Evolutionary conservation across 108 stramenopile genomes (phyloP).

Genomic region (Nitzschia sp.): DNA sequence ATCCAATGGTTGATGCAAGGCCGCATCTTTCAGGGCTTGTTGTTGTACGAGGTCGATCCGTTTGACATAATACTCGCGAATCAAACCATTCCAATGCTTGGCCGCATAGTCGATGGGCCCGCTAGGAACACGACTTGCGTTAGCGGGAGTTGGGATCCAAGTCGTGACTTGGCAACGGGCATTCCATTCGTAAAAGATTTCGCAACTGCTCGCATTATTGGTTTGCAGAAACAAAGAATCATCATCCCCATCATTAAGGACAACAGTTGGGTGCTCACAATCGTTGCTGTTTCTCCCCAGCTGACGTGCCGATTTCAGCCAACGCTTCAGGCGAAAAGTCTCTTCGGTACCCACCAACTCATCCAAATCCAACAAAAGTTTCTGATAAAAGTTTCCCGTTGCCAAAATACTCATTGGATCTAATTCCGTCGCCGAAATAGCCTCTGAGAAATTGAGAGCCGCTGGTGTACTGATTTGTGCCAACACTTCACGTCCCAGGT

Average conservation of each 20-base stretch:
- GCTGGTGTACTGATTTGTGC: conserved; percentile 34
- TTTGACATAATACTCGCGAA: conserved; percentile 32
- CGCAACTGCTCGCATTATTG: conserved; percentile 1
- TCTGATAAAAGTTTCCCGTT: conserved; percentile 26
- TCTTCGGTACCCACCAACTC: conserved; percentile 26
- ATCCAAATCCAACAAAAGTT: conserved; percentile 32
- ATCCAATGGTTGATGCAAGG: conserved; percentile 20
- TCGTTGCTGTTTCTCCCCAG: conserved; percentile 18
- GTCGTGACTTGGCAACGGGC: conserved; percentile 42
- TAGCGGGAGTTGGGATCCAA: conserved; percentile 39
- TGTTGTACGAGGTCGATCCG: conserved; percentile 18
- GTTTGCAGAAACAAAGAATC: background rate
- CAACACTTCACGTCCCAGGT: conserved; percentile 46
- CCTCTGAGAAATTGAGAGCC: conserved; percentile 39
- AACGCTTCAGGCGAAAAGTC: conserved; percentile 30
- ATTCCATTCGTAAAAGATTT: conserved; percentile 40
- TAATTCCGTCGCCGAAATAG: conserved; percentile 8
- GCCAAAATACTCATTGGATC: conserved; percentile 5
- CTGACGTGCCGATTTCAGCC: conserved; percentile 35
- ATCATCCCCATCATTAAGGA: background rate
- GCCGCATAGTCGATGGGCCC: conserved; percentile 50
- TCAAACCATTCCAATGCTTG: conserved; percentile 45
- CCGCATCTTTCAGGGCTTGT: conserved; percentile 31
- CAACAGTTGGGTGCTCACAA: background rate
- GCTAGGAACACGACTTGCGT: conserved; percentile 20